A percentile compares a stretch with the other conserved stretches of the same genome.
Evolutionary conservation across 257 asterid species (phyloP).

Genomic region (Solanum arcanum): DNA sequence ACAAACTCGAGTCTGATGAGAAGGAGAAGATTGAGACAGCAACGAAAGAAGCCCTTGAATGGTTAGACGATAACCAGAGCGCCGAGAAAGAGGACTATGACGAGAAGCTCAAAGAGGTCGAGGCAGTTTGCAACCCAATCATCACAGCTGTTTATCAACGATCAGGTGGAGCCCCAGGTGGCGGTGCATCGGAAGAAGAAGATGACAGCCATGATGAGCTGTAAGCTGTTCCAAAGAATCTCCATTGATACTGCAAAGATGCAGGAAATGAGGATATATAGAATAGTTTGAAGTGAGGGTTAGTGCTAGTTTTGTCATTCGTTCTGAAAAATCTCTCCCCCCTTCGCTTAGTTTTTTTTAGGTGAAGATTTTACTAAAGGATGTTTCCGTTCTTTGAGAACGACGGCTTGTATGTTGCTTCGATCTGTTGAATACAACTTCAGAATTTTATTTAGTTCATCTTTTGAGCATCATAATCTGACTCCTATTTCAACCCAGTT

Average conservation of each 20-base stretch:
- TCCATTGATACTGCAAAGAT: background rate
- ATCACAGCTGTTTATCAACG: constrained; percentile 88
- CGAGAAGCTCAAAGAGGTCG: constrained; percentile 93
- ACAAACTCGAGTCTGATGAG: constrained; percentile 75
- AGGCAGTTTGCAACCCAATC: constrained; percentile 86
- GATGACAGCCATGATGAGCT: constrained; percentile 55
- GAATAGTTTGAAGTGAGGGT: background rate
- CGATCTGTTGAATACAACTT: background rate
- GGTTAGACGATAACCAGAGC: constrained; percentile 84
- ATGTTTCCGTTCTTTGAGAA: background rate
- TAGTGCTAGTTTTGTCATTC: background rate
- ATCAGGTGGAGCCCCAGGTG: constrained; percentile 80
- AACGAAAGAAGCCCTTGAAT: constrained; percentile 80
- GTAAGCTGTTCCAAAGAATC: background rate
- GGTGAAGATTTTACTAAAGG: background rate
- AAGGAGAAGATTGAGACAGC: constrained; percentile 96
- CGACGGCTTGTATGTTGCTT: background rate
- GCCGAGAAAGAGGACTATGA: constrained; percentile 89
- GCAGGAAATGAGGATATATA: background rate
- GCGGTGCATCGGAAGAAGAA: constrained; percentile 27
- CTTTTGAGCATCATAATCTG: background rate
- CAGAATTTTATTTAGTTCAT: background rate
- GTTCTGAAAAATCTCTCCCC: background rate
- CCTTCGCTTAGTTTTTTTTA: background rate
- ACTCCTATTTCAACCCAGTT: background rate